Conservation (phyloP, 2,329 filamentous ascomycete genomes). For the Zarea fungicola region DNA sequence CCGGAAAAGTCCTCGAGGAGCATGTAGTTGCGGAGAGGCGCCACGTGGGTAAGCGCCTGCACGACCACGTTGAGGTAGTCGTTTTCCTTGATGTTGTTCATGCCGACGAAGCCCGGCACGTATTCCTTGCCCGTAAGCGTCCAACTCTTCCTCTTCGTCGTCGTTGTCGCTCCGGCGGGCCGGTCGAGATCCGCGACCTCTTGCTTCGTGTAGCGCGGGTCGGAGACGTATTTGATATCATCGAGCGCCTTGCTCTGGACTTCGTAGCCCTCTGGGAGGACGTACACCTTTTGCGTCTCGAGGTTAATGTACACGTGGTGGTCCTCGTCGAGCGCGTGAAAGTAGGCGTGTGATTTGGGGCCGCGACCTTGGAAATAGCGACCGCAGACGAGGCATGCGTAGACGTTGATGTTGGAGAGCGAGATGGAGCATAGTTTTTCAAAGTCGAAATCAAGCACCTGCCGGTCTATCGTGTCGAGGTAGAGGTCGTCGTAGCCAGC, state of each 20-base stretch:
- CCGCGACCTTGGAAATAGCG: conserved; percentile 95
- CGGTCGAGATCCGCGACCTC: conserved; percentile 80
- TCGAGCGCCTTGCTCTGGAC: conserved; percentile 91
- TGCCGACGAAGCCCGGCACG: conserved; percentile 89
- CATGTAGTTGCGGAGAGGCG: conserved; percentile 85
- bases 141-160: conserved; percentile 44
- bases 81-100: conserved; percentile 99
- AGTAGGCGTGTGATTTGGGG: conserved; percentile 92
- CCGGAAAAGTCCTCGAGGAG: conserved; percentile 76
- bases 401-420: conserved; percentile 97
- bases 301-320: conserved; percentile 99
- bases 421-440: conserved; percentile 97
- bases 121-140: conserved; percentile 82
- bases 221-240: conserved; percentile 96
- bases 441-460: conserved; percentile 94
- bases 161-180: conserved; percentile 35
- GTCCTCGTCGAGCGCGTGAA: conserved; percentile 88
- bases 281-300: conserved; percentile 84
- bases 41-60: conserved; percentile 84
- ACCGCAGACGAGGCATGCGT: conserved; percentile 95
- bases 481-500: conserved; percentile 94
- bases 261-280: conserved; percentile 94
- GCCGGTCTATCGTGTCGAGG: conserved; percentile 92
- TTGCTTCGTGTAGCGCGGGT: conserved; percentile 75
- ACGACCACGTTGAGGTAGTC: conserved; percentile 97